Conservation (phyloP, 2,329 filamentous ascomycete species). For the Trichoderma arundinaceum region DNA sequence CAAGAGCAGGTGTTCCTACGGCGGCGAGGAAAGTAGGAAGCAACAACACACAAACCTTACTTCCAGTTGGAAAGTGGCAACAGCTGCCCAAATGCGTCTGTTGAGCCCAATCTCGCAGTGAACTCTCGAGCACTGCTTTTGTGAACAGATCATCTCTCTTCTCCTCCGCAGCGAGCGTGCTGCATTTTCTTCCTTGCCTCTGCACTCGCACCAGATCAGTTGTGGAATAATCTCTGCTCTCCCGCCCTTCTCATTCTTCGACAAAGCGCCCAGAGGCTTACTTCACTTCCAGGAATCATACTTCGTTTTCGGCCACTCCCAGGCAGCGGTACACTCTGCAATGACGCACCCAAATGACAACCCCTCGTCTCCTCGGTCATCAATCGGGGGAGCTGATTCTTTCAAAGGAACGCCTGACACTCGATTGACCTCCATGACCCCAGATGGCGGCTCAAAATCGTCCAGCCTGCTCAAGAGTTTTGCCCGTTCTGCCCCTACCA, state of each 20-base stretch:
- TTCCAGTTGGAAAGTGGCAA: constrained; percentile 17
- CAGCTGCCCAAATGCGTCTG: constrained; percentile 9
- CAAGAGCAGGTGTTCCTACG: constrained; percentile 16
- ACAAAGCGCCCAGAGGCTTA: not conserved
- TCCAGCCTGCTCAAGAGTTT: constrained; percentile 46
- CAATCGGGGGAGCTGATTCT: constrained; percentile 59
- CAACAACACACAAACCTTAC: not conserved
- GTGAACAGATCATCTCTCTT: not conserved
- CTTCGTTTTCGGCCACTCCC: not conserved
- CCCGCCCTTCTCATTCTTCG: not conserved
- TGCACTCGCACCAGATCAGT: not conserved
- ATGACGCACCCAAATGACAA: constrained; percentile 53
- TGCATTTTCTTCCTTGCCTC: not conserved
- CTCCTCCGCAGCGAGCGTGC: not conserved
- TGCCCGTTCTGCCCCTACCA: constrained; percentile 41
- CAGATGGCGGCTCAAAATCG: constrained; percentile 58
- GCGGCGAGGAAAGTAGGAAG: not conserved
- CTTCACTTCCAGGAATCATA: constrained; percentile 14
- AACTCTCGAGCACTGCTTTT: not conserved
- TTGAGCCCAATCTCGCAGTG: not conserved
- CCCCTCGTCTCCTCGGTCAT: constrained; percentile 58
- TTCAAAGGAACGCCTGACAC: constrained; percentile 69
- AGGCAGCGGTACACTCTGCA: not conserved
- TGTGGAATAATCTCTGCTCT: not conserved
- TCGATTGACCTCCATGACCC: constrained; percentile 67